Base-by-base conservation (phyloP, 805 yeast genomes). In the Candida andamanensis region DNA sequence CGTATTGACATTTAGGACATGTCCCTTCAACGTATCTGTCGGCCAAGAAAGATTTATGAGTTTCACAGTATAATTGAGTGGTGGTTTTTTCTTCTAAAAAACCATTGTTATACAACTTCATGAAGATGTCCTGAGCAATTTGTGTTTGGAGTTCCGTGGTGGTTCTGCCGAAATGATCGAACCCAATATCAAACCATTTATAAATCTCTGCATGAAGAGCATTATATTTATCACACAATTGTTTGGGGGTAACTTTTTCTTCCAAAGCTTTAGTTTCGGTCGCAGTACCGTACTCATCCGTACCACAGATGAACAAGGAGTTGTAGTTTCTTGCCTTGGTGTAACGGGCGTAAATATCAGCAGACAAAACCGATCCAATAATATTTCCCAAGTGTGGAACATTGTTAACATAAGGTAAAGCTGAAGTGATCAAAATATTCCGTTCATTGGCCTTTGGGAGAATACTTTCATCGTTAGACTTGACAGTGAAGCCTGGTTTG, bases 231-330 rank as follows among this genome's bases (percentile, higher is more conserved):
- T 82, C 86, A 71, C 97, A 92, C 47, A 92, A 69, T 55, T 86
- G 81, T 48, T 76, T 68, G 30, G 99, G 98, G 3, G 95, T 74
- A 39, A 85, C 82, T 25, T 82, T 79, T 53, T 92, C 98, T 57
- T 90, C 97, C 30, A 92, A 64, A 8, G 98, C 98, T 63, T 90
- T 92, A 17, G 98, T 92, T 61, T 92, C 99, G 11, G 98, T 92
- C 28, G 99, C 99, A 36, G 99, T 92, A 56, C 99, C 99, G 56
- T 92, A 92, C 64, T 92, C 99, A 57, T 92, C 99, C 23, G 98
- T 92, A 64, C 99, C 99, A 62, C 98, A 87, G 36, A 92, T 63
- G 52, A 67, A 92, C 43, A 92, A 65, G 14, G 95, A 70, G 57
- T 89, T 92, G 64, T 81, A 80, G 58, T 86, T 84, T 68, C 96